phyloP scores from a whole-genome alignment of 2,329 filamentous ascomycete genomes.

The Hypomyces perniciosus region DNA sequence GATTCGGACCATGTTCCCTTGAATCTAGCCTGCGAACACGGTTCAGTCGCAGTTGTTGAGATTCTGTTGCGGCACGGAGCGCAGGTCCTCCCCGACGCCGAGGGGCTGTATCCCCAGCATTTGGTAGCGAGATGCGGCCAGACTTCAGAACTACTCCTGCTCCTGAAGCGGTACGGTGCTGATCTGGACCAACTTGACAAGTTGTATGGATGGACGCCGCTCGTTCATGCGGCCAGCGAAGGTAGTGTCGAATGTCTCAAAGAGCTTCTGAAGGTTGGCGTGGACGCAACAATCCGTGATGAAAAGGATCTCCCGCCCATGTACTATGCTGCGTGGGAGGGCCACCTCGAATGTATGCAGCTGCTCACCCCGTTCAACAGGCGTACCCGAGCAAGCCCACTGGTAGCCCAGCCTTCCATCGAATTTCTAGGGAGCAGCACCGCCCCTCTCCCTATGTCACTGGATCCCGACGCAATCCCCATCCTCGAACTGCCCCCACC shows the following conservation, averaged over 20 bases:
- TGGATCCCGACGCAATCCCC: slow-evolving; percentile 84
- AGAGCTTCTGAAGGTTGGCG: slow-evolving; percentile 71
- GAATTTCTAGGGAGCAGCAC: slow-evolving; percentile 42
- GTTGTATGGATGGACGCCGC: slow-evolving; percentile 92
- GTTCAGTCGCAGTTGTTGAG: slow-evolving; percentile 76
- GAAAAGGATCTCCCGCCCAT: slow-evolving; percentile 91
- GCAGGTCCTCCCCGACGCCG: slow-evolving; percentile 83
- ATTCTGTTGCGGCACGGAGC: slow-evolving; percentile 76
- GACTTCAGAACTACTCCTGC: slow-evolving; percentile 68
- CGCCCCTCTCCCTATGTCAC: slow-evolving; percentile 54
- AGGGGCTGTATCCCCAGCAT: slow-evolving; percentile 95
- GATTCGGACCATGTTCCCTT: slow-evolving; percentile 90
- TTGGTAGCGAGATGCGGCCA: slow-evolving; percentile 86
- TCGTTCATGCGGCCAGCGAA: slow-evolving; percentile 95
- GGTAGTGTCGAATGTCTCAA: slow-evolving; percentile 86
- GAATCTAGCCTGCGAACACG: slow-evolving; percentile 92
- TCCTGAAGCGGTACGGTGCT: slow-evolving; percentile 79
- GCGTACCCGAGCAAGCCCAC: slow-evolving; percentile 37
- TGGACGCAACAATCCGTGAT: slow-evolving; percentile 72
- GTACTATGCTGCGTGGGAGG: slow-evolving; percentile 99
- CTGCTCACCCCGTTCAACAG: slow-evolving; percentile 62
- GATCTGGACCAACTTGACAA: slow-evolving; percentile 92
- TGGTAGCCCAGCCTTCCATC: slow-evolving; percentile 37
- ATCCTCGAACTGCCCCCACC: slow-evolving; percentile 87
- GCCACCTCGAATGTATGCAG: slow-evolving; percentile 89